These are phyloP conservation scores for Saturnispora serradocipensis DNA, from an alignment of 805 yeast genomes.

Conservation along the genomic window DNA sequence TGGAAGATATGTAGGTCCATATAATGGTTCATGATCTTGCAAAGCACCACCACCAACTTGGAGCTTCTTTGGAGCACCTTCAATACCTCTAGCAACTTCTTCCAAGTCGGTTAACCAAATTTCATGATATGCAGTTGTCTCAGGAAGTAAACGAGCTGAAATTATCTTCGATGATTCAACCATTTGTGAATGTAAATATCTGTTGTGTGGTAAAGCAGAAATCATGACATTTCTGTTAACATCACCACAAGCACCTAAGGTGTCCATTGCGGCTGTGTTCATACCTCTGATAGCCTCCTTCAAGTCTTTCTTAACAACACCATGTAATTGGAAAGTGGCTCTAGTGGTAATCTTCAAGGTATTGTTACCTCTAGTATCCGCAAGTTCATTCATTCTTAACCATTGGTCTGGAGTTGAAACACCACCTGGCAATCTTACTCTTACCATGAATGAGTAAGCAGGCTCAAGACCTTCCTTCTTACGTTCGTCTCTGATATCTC, in stretches of 20 bases:
- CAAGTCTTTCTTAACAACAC: conserved; percentile 81
- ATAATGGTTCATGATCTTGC: conserved; percentile 78
- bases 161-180: conserved; percentile 52
- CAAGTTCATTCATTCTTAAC: conserved; percentile 73
- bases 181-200: conserved; percentile 71
- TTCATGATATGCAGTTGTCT: conserved; percentile 93
- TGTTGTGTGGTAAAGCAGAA: conserved; percentile 80
- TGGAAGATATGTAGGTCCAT: conserved; percentile 81
- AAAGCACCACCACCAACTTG: conserved; percentile 85
- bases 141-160: conserved; percentile 78
- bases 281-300: conserved; percentile 89
- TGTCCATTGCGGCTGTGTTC: conserved; percentile 84
- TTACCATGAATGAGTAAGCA: conserved; percentile 93
- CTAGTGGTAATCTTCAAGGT: conserved; percentile 92
- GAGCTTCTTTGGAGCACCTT: conserved; percentile 81
- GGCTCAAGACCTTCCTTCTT: conserved; percentile 92
- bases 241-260: conserved; percentile 97
- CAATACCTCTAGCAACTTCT: conserved; percentile 29
- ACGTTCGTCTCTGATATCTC: conserved; percentile 89
- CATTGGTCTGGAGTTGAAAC: conserved; percentile 81
- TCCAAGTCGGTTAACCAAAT: conserved; percentile 59
- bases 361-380: conserved; percentile 80
- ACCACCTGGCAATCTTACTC: conserved; percentile 94
- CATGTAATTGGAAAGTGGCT: conserved; percentile 95
- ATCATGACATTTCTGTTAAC: conserved; percentile 94